These are phyloP conservation scores for Bryum argenteum DNA, from an alignment of 225 moss, liverwort and hornwort species.

Conservation along the genomic window DNA sequence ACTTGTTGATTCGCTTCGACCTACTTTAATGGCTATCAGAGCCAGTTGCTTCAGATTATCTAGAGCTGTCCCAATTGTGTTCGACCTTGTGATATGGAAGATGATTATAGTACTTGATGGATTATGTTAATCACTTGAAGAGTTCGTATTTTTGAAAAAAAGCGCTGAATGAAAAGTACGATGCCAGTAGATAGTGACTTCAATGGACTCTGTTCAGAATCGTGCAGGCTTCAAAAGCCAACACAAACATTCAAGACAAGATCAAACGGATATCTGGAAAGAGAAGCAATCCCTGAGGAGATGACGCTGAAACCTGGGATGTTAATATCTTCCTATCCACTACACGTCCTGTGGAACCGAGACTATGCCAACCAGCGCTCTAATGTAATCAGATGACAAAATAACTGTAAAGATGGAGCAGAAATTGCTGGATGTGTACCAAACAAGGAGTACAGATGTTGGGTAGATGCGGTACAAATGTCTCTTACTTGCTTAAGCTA, in stretches of 20 bases:
- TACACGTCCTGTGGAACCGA: conserved; percentile 3
- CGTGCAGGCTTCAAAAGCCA: neutral
- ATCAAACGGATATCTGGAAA: neutral
- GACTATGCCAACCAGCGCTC: conserved; percentile 11
- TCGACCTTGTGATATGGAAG: conserved; percentile 5
- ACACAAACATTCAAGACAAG: neutral
- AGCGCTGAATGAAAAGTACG: neutral
- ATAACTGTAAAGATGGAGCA: neutral
- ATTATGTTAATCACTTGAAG: conserved; percentile 4
- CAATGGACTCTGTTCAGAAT: conserved; percentile 1
- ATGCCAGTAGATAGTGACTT: conserved; percentile 9
- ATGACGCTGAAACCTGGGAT: neutral
- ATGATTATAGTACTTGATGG: too few relatives aligned
- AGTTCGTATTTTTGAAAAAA: conserved; percentile 4
- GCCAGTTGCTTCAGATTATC: conserved; percentile 9
- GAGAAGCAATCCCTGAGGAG: too few relatives aligned
- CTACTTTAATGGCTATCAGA: conserved; percentile 14
- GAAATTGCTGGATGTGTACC: neutral
- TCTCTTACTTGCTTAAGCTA: conserved; percentile 77
- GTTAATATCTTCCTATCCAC: neutral
- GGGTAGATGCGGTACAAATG: neutral
- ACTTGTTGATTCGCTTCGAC: conserved; percentile 12
- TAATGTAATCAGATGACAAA: conserved; percentile 3
- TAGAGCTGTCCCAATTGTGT: neutral
- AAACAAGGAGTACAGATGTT: neutral